These are phyloP conservation scores for Chlorella sp. DNA, from an alignment of 139 green algal species.

Conservation along the genomic window DNA sequence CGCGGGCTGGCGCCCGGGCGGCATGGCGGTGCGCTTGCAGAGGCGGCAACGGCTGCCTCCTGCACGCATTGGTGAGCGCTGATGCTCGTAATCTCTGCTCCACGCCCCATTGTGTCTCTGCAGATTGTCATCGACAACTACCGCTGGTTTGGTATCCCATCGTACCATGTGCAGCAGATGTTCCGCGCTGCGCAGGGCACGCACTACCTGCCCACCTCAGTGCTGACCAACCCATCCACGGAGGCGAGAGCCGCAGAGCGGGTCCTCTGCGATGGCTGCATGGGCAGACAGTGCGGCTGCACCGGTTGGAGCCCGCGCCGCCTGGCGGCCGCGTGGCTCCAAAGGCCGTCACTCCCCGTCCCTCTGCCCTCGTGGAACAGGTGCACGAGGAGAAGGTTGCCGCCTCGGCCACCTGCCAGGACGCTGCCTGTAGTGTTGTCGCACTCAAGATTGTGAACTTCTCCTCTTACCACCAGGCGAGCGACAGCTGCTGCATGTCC, in stretches of 20 bases:
- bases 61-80: too few relatives aligned
- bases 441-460: slow-evolving; percentile 56
- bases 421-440: slow-evolving; percentile 32
- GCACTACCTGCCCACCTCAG: slow-evolving; percentile 13
- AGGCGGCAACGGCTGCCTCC: too few relatives aligned
- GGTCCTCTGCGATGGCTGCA: not conserved
- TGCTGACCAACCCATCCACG: slow-evolving; percentile 5
- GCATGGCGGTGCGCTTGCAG: too few relatives aligned
- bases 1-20: too few relatives aligned
- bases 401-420: slow-evolving; percentile 49
- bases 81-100: too few relatives aligned
- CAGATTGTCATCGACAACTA: slow-evolving; percentile 62
- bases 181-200: slow-evolving; percentile 46
- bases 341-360: too few relatives aligned
- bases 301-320: not conserved
- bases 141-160: slow-evolving; percentile 50
- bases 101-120: too few relatives aligned
- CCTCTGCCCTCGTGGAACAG: not conserved
- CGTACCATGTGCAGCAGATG: slow-evolving; percentile 62
- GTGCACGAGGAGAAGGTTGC: slow-evolving; percentile 19
- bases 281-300: not conserved
- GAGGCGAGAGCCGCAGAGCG: not conserved
- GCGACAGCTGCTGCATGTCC: not conserved
- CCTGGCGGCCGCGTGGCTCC: not conserved
- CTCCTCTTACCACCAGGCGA: slow-evolving; percentile 9